These are phyloP conservation scores for Arbutus unedo DNA, from an alignment of 148 eudicot species.

Conservation along the genomic window DNA sequence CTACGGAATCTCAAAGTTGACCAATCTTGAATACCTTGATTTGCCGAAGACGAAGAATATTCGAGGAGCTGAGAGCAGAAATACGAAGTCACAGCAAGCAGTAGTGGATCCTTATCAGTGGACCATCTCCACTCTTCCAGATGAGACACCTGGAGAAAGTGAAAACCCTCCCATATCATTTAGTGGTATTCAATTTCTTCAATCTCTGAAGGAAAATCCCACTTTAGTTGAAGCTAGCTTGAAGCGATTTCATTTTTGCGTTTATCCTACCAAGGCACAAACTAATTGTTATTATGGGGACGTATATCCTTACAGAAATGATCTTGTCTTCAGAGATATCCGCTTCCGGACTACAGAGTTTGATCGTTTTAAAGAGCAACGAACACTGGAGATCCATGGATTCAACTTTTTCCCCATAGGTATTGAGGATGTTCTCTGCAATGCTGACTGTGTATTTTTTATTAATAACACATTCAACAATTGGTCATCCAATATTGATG, in stretches of 20 bases:
- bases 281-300: not conserved
- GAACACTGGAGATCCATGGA: conserved; percentile 22
- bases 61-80: conserved; percentile 5
- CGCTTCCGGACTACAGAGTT: conserved; percentile 17
- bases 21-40: conserved; percentile 27
- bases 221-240: conserved; percentile 10
- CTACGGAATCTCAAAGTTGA: conserved; percentile 24
- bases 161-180: conserved; percentile 12
- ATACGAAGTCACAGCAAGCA: not conserved
- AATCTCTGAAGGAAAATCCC: conserved; percentile 10
- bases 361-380: not conserved
- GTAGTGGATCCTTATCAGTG: conserved; percentile 10
- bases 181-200: conserved; percentile 16
- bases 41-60: conserved; percentile 13
- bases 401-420: conserved; percentile 19
- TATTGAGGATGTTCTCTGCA: conserved; percentile 15
- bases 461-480: conserved; percentile 16
- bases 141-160: not conserved
- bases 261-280: conserved; percentile 15
- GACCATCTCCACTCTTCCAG: conserved; percentile 22
- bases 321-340: conserved; percentile 23
- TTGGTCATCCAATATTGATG: conserved; percentile 13
- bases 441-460: conserved; percentile 17
- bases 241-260: conserved; percentile 23
- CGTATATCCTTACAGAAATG: conserved; percentile 13